Conservation (phyloP, 2,329 filamentous ascomycete genomes). For the Didymella pomorum region DNA sequence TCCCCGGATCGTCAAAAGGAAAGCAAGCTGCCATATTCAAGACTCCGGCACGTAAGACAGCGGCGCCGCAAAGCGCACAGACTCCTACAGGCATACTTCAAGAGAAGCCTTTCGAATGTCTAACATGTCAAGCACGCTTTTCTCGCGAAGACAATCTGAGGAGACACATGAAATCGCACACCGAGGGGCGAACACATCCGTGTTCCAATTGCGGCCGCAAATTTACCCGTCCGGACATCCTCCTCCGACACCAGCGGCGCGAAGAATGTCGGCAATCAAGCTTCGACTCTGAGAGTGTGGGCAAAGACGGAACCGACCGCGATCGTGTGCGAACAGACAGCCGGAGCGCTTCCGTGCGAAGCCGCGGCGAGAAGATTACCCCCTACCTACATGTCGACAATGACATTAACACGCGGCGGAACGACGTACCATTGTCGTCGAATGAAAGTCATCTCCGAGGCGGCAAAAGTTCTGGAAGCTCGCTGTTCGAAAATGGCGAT, state of each 20-base stretch:
- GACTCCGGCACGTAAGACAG: slow-evolving; percentile 10
- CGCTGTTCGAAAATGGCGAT: slow-evolving; percentile 2
- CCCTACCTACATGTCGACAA: not conserved
- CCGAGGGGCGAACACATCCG: slow-evolving; percentile 92
- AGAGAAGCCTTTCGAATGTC: slow-evolving; percentile 95
- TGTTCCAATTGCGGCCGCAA: slow-evolving; percentile 94
- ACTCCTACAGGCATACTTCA: slow-evolving; percentile 56
- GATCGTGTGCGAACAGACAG: not conserved
- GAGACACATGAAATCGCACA: slow-evolving; percentile 94
- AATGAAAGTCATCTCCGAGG: slow-evolving; percentile 8
- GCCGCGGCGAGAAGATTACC: not conserved
- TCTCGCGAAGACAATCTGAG: slow-evolving; percentile 90
- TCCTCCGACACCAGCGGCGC: slow-evolving; percentile 94
- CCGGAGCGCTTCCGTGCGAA: not conserved
- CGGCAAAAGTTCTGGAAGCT: slow-evolving; percentile 5
- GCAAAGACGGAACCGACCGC: not conserved
- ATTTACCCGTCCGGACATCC: slow-evolving; percentile 92
- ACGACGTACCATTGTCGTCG: slow-evolving; percentile 6
- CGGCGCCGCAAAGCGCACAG: not conserved
- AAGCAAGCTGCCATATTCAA: slow-evolving; percentile 5
- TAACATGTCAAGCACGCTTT: slow-evolving; percentile 89
- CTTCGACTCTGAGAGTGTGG: slow-evolving; percentile 76
- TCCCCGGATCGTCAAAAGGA: not conserved
- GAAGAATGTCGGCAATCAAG: slow-evolving; percentile 89
- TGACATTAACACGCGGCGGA: slow-evolving; percentile 1